These are phyloP conservation scores for Beverwykella pulmonaria DNA, from an alignment of 495 filamentous ascomycete species.

Conservation along the genomic window DNA sequence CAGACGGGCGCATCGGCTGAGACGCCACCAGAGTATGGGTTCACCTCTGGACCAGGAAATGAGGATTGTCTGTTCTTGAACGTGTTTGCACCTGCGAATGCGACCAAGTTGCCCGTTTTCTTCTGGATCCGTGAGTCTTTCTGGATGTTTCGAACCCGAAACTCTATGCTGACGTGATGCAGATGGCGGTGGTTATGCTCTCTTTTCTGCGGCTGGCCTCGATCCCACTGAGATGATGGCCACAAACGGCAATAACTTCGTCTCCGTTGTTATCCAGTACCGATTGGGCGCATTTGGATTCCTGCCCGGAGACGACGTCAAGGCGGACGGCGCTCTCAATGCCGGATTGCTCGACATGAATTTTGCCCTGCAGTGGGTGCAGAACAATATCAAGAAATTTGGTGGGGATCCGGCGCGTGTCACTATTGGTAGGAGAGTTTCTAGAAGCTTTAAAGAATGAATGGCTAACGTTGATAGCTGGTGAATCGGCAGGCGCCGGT, in stretches of 20 bases:
- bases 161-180: neutral
- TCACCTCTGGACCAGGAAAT: constrained; percentile 39
- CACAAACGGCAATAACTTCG: constrained; percentile 50
- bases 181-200: constrained; percentile 47
- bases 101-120: constrained; percentile 46
- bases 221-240: constrained; percentile 48
- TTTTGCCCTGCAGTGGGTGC: constrained; percentile 49
- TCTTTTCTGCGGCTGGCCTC: constrained; percentile 24
- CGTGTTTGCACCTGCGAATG: constrained; percentile 49
- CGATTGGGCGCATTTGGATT: constrained; percentile 46
- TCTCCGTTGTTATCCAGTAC: constrained; percentile 46
- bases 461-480: neutral
- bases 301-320: constrained; percentile 39
- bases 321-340: constrained; percentile 43
- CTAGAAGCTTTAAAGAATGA: neutral
- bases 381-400: constrained; percentile 43
- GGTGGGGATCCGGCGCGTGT: constrained; percentile 51
- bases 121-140: constrained; percentile 49
- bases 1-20: constrained; percentile 32
- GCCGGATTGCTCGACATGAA: constrained; percentile 47
- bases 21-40: constrained; percentile 27
- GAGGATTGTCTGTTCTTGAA: constrained; percentile 60
- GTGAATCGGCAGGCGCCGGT: constrained; percentile 50
- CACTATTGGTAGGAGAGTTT: constrained; percentile 28
- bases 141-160: neutral